Conservation (phyloP, 805 yeast genomes). For the Starmerella floricola region DNA sequence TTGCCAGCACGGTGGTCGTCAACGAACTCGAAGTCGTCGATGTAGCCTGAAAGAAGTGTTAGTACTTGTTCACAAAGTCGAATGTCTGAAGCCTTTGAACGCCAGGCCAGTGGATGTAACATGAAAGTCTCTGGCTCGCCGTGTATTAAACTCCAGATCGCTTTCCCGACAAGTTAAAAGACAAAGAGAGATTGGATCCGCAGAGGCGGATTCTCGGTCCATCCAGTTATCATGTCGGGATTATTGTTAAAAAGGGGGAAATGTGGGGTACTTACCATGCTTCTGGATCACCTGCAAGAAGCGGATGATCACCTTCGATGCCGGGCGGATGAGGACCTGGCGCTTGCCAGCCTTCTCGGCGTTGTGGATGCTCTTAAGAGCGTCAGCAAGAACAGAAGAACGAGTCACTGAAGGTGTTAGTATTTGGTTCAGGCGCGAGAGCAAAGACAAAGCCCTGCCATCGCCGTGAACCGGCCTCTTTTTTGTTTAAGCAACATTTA, state of each 20-base stretch:
- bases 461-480: constrained; percentile 16
- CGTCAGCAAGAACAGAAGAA: constrained; percentile 97
- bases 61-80: constrained; percentile 8
- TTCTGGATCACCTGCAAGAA: constrained; percentile 94
- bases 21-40: constrained; percentile 95
- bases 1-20: constrained; percentile 99
- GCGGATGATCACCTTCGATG: constrained; percentile 96
- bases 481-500: not conserved
- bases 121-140: not conserved
- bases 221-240: constrained; percentile 96
- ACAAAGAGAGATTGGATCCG: constrained; percentile 72
- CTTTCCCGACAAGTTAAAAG: constrained; percentile 96
- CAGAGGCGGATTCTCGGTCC: constrained; percentile 46
- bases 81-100: constrained; percentile 18
- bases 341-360: constrained; percentile 99
- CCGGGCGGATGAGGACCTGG: constrained; percentile 96
- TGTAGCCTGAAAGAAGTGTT: constrained; percentile 45
- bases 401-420: constrained; percentile 63
- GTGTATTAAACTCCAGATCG: constrained; percentile 24
- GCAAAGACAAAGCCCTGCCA: not conserved
- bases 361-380: constrained; percentile 94
- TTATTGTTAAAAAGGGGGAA: constrained; percentile 2
- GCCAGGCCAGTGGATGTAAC: constrained; percentile 3
- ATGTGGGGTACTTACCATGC: constrained; percentile 56
- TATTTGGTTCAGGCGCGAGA: constrained; percentile 12